Conservation (phyloP, 768 basidiomycete genomes). For the Lentinula raphanica region DNA sequence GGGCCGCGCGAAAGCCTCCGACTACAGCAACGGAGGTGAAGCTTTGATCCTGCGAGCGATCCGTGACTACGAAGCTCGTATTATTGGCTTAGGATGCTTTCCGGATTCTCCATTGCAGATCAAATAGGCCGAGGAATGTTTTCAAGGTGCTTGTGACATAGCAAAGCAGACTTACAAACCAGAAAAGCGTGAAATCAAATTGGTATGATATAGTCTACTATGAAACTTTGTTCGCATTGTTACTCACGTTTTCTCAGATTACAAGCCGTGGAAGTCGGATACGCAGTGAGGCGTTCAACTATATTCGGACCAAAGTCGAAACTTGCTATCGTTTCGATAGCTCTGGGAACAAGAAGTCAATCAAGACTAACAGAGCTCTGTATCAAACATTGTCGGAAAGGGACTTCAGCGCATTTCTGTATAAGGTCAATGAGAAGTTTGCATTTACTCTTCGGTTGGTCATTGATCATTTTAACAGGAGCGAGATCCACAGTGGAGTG, state of each 20-base stretch:
- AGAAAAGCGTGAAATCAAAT: neutral
- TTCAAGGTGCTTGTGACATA: neutral
- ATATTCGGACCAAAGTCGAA: neutral
- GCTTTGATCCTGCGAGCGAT: neutral
- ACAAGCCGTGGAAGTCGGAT: neutral
- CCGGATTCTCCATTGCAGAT: neutral
- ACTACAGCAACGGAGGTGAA: neutral
- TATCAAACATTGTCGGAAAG: neutral
- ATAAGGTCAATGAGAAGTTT: neutral
- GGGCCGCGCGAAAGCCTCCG: neutral
- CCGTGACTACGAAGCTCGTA: neutral
- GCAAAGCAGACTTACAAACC: neutral
- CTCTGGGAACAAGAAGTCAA: neutral
- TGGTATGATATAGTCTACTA: neutral
- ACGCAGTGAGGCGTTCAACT: neutral
- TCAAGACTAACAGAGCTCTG: neutral
- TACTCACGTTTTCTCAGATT: neutral
- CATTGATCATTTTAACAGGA: neutral
- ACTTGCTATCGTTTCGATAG: neutral
- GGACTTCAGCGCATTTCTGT: neutral
- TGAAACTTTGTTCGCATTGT: neutral
- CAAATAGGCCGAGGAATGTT: neutral
- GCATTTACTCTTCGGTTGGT: no score
- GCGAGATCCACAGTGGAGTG: neutral
- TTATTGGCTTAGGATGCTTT: constrained; percentile 1